These are phyloP conservation scores for Articulospora tetracladia DNA, from an alignment of 495 filamentous ascomycete species.

Conservation along the genomic window DNA sequence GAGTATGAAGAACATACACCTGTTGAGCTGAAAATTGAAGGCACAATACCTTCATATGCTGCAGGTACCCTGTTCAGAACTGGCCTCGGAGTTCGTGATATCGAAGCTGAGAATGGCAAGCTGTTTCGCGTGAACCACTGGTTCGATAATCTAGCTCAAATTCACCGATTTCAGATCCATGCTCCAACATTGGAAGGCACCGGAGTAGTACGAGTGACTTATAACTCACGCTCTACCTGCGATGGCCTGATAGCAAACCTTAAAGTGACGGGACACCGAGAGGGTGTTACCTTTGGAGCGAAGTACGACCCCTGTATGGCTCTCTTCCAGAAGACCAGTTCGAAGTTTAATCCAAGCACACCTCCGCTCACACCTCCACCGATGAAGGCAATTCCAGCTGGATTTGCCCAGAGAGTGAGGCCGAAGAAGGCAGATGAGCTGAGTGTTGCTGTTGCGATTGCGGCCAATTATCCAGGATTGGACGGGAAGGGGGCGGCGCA, in stretches of 20 bases:
- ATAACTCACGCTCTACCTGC: conserved; percentile 64
- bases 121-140: conserved; percentile 61
- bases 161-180: conserved; percentile 56
- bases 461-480: conserved; percentile 52
- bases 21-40: conserved; percentile 34
- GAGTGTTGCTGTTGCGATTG: conserved; percentile 61
- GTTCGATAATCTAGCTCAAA: conserved; percentile 75
- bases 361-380: neutral
- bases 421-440: conserved; percentile 24
- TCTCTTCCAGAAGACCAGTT: conserved; percentile 62
- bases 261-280: conserved; percentile 43
- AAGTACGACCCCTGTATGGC: conserved; percentile 64
- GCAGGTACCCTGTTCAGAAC: conserved; percentile 67
- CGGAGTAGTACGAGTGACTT: conserved; percentile 46
- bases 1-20: conserved; percentile 42
- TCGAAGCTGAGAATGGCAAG: conserved; percentile 51
- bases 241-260: conserved; percentile 54
- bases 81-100: conserved; percentile 58
- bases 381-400: neutral
- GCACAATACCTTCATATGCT: conserved; percentile 41
- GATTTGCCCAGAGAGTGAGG: neutral
- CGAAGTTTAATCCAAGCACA: conserved; percentile 35
- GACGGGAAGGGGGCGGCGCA: conserved; percentile 2
- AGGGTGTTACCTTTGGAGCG: conserved; percentile 55
- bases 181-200: conserved; percentile 19